These are phyloP conservation scores for Lepraria neglecta DNA, from an alignment of 495 filamentous ascomycete species.

Conservation along the genomic window DNA sequence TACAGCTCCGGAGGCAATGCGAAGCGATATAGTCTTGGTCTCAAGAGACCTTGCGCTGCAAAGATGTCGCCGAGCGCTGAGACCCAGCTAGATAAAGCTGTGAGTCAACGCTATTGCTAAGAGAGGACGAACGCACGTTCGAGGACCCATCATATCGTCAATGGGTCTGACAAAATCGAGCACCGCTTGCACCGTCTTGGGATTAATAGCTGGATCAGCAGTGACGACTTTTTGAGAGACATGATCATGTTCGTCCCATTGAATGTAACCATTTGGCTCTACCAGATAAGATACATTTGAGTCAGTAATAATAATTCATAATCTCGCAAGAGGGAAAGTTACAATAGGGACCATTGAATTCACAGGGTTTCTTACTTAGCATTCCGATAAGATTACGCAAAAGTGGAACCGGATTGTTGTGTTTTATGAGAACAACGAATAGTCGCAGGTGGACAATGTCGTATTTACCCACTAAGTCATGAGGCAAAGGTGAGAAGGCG, in stretches of 20 bases:
- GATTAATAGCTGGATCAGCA: too few relatives aligned
- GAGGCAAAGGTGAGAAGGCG: conserved; percentile 26
- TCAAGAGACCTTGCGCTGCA: too few relatives aligned
- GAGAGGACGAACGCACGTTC: too few relatives aligned
- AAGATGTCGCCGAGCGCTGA: too few relatives aligned
- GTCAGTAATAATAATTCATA: not conserved
- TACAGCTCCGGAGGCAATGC: too few relatives aligned
- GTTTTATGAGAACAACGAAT: conserved; percentile 30
- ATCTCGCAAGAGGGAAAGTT: not conserved
- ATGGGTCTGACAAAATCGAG: too few relatives aligned
- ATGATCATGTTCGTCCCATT: conserved; percentile 12
- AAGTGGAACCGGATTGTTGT: conserved; percentile 24
- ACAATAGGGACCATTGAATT: too few relatives aligned
- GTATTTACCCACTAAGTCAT: conserved; percentile 30
- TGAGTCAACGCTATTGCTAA: too few relatives aligned
- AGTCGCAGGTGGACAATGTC: conserved; percentile 38
- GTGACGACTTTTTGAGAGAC: not conserved
- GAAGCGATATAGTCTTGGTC: too few relatives aligned
- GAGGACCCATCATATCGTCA: too few relatives aligned
- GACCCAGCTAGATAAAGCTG: too few relatives aligned
- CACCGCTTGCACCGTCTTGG: too few relatives aligned
- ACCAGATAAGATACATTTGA: not conserved
- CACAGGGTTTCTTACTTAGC: conserved; percentile 23
- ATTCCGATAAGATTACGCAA: conserved; percentile 25
- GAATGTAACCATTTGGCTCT: conserved; percentile 15